Base-by-base conservation (phyloP, 2,329 filamentous ascomycete genomes). In the Leptographium lundbergii region DNA sequence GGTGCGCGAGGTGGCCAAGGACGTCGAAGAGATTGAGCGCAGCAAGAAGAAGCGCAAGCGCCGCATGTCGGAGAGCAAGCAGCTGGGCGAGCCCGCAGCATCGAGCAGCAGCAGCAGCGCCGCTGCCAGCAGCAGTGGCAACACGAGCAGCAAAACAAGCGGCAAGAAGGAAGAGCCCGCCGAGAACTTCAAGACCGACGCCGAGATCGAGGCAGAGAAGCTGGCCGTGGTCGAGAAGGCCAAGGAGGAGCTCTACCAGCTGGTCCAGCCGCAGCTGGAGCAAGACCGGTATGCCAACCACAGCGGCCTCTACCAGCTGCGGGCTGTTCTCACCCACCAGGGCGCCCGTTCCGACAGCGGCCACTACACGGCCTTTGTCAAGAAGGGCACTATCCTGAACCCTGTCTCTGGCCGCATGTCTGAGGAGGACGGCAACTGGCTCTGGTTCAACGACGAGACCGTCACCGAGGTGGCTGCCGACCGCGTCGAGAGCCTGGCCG, bases 371-470 rank as follows among this genome's bases (percentile, higher is more conserved):
- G 87, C 91, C 0, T 99, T 96, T 70, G 89, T 99, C 66, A 99
- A 97, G 81, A 96, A 99, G 80, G 79, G 86, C 62, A 86, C 82
- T 0, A 74, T 77, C 11, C 74, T 89, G 60, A 88, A 95, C 66
- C 79, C 86, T 19, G 83, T 85, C 67, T 89, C 86, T 24, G 90
- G 89, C 65, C 89, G 90, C 76, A 78, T 83, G 67, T 84, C 82
- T 58, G 84, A 88, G 68, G 90, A 95, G 69, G 90, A 95, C 69
- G 91, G 89, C 65, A 96, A 91, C 67, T 99, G 94, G 94, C 99
- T 94, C 92, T 99, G 94, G 92, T 99, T 99, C 80, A 97, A 99
- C 72, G 94, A 99, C 68, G 92, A 99, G 70, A 95, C 91, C 76
- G 94, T 99, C 39, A 85, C 87, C 17, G 94, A 99, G 75, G 94